These are phyloP conservation scores for Metschnikowia peoriensis DNA, from an alignment of 805 yeast species.

Conservation along the genomic window DNA sequence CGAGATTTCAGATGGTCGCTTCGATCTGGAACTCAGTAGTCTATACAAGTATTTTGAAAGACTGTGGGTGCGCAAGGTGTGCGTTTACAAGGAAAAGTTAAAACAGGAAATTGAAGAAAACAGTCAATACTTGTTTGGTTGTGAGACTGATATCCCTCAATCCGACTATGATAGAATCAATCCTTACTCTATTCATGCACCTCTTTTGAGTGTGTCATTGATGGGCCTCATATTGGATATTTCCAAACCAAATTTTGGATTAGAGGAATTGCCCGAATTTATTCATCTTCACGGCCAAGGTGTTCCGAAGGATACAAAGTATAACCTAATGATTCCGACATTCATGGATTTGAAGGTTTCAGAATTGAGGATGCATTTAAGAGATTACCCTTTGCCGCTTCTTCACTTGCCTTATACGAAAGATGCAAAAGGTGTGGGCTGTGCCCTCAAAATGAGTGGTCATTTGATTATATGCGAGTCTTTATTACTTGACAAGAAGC, in stretches of 20 bases:
- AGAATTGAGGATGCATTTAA: slow-evolving; percentile 66
- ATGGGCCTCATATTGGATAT: slow-evolving; percentile 26
- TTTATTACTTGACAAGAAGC: slow-evolving; percentile 46
- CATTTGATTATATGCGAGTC: slow-evolving; percentile 70
- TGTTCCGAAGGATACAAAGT: slow-evolving; percentile 66
- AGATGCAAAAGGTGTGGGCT: slow-evolving; percentile 18
- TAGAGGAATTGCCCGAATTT: slow-evolving; percentile 52
- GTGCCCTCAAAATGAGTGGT: slow-evolving; percentile 47
- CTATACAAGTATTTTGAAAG: slow-evolving; percentile 11
- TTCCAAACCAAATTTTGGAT: slow-evolving; percentile 27
- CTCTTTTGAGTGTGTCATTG: slow-evolving; percentile 33
- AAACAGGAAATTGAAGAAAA: slow-evolving; percentile 15
- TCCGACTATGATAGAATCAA: slow-evolving; percentile 25
- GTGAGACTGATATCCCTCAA: slow-evolving; percentile 23
- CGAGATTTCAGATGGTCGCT: not conserved
- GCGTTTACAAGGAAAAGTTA: slow-evolving; percentile 35
- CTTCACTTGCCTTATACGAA: slow-evolving; percentile 60
- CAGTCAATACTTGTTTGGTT: slow-evolving; percentile 34
- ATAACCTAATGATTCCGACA: slow-evolving; percentile 67
- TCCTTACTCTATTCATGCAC: slow-evolving; percentile 34
- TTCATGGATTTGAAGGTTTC: slow-evolving; percentile 52
- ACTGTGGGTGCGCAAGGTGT: slow-evolving; percentile 67
- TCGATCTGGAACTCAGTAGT: slow-evolving; percentile 3
- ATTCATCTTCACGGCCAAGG: slow-evolving; percentile 77
- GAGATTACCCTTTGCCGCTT: slow-evolving; percentile 87